Evolutionary conservation across 371 early-diverging fungal species (phyloP).

Genomic region (Parasitella parasitica): DNA sequence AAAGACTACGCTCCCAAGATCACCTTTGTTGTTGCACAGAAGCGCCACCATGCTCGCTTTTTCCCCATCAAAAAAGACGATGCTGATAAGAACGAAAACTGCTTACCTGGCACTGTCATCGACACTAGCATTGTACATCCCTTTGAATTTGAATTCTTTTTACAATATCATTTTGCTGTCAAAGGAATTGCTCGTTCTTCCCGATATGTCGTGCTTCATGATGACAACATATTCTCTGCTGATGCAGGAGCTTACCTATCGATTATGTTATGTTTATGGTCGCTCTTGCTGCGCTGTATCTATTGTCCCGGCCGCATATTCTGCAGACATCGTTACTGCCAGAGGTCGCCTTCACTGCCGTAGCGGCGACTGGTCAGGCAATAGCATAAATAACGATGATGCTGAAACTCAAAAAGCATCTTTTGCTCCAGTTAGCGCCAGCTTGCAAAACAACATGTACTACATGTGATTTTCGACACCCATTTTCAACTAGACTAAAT

Average conservation of each 20-base stretch:
- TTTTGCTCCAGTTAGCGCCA: too few species aligned
- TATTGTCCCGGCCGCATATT: conserved; percentile 86
- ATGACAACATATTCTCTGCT: conserved; percentile 81
- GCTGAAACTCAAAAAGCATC: conserved; percentile 39
- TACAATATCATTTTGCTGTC: conserved; percentile 87
- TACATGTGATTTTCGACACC: too few species aligned
- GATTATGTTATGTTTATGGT: conserved; percentile 88
- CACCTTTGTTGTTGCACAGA: conserved; percentile 93
- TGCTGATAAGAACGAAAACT: conserved; percentile 41
- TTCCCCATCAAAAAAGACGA: conserved; percentile 70
- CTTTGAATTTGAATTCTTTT: conserved; percentile 84
- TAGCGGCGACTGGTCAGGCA: conserved; percentile 51
- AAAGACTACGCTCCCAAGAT: conserved; percentile 76
- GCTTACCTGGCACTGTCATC: conserved; percentile 88
- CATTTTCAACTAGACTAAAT: too few species aligned
- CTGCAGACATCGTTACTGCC: conserved; percentile 87
- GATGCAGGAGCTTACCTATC: conserved; percentile 85
- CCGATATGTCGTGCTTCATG: conserved; percentile 83
- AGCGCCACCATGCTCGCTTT: conserved; percentile 95
- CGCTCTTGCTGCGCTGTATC: conserved; percentile 80
- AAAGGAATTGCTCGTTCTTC: conserved; percentile 93
- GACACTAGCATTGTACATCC: conserved; percentile 87
- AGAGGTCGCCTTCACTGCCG: conserved; percentile 79
- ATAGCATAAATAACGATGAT: conserved; percentile 37
- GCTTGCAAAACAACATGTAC: too few species aligned